Base-by-base conservation (phyloP, 108 stramenopile species). In the Skeletonema potamos region DNA sequence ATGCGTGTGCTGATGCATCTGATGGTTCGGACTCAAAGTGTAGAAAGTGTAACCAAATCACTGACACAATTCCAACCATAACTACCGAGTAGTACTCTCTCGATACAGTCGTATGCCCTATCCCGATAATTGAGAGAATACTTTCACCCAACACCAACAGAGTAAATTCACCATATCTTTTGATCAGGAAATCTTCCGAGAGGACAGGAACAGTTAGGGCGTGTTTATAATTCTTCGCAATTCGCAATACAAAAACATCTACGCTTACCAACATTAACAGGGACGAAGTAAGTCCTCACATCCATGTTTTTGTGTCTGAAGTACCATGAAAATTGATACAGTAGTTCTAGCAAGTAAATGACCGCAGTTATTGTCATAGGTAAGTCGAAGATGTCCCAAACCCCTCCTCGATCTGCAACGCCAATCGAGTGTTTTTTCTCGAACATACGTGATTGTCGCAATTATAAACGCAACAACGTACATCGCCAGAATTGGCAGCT, bases 81-180 rank as follows among this genome's bases (percentile, higher is more conserved):
- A 87, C 82, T 0, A 75, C 64, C 17, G 30, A 15, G 76, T 83
- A 84, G 58, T 84, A 84, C 1, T 67, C 60, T 8, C 27, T 12
- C 5, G 43, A 44, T 12, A 77, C 58, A 2, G 15, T 51, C 46
- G 69, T 51, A 2, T 41, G 24, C 28, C 70, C 74, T 4, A 91
- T 86, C 44, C 88, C 82, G 0, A 91, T 46, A 10, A 91, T 57
- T 20, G 64, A 67, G 58, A 91, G 56, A 10, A 91, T 62, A 41
- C 64, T 63, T 62, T 91, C 90, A 8, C 90, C 90, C 15, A 91
- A 70, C 83, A 91, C 76, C 18, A 91, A 70, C 87, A 91, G 84
- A 12, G 43, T 77, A 78, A 81, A 88, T 72, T 91, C 90, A 13
- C 87, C 87, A 33, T 83, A 84, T 13, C 90, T 76, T 68, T 92